Percentiles rank a stretch among this genome's conserved stretches.
Conservation (phyloP, 2,329 filamentous ascomycete genomes). For the Arthrobotrys sinensis region DNA sequence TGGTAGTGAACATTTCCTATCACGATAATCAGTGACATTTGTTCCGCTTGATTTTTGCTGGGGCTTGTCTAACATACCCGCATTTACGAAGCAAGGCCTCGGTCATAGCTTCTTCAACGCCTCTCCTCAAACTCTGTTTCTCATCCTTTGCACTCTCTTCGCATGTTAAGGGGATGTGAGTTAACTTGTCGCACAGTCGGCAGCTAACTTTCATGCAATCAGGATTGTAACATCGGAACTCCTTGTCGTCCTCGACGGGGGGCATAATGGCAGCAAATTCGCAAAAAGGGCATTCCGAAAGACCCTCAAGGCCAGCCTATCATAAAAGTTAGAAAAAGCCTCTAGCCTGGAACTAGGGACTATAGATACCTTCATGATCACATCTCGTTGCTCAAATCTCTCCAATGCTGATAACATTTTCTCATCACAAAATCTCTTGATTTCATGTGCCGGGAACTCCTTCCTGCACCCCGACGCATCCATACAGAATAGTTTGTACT, state of each 20-base stretch:
- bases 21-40: constrained; percentile 10
- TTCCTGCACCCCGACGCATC: constrained; percentile 77
- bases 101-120: constrained; percentile 88
- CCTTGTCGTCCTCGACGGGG: constrained; percentile 77
- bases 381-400: constrained; percentile 79
- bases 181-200: constrained; percentile 77
- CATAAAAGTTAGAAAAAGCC: background rate
- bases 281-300: constrained; percentile 86
- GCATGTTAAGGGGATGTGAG: constrained; percentile 81
- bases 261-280: constrained; percentile 82
- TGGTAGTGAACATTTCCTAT: constrained; percentile 75
- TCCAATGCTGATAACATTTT: constrained; percentile 76
- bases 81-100: constrained; percentile 82
- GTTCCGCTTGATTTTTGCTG: background rate
- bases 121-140: constrained; percentile 75
- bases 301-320: constrained; percentile 77
- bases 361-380: constrained; percentile 68
- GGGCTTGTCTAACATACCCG: constrained; percentile 68
- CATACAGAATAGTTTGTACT: constrained; percentile 80
- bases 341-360: background rate
- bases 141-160: constrained; percentile 76
- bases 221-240: constrained; percentile 80
- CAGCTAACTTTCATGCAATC: constrained; percentile 76
- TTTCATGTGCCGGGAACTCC: constrained; percentile 74
- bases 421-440: constrained; percentile 73